These are phyloP conservation scores for Physaria fendleri DNA, from an alignment of 345 rosid genomes.

Conservation along the genomic window DNA sequence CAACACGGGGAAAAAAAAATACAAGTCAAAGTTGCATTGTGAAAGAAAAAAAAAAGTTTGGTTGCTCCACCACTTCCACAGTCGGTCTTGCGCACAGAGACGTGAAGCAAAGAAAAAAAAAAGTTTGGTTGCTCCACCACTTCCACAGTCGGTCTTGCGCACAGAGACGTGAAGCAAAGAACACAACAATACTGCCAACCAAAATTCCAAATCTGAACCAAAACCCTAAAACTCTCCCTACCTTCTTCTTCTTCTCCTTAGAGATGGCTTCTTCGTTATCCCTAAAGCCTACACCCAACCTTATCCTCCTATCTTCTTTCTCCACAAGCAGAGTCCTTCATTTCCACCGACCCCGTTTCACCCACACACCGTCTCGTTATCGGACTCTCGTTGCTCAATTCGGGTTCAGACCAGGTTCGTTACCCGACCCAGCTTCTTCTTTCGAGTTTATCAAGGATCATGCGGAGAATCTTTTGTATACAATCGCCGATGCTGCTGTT, in stretches of 20 bases:
- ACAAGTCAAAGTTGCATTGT: no score
- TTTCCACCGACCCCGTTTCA: conserved; percentile 32
- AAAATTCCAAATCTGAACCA: conserved; percentile 2
- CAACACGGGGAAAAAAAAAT: no score
- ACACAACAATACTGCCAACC: not conserved
- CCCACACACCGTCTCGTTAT: conserved; percentile 35
- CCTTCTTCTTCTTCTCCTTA: not conserved
- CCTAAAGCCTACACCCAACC: conserved; percentile 31
- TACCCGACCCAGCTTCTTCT: conserved; percentile 41
- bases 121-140: conserved; percentile 4
- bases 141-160: not conserved
- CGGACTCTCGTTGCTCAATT: conserved; percentile 50
- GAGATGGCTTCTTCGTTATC: conserved; percentile 34
- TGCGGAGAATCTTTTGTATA: conserved; percentile 52
- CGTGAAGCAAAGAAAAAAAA: not conserved
- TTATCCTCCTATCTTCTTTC: conserved; percentile 32
- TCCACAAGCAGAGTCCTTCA: conserved; percentile 27
- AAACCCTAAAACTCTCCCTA: conserved; percentile 17
- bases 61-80: not conserved
- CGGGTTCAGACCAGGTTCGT: conserved; percentile 43
- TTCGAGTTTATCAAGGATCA: conserved; percentile 38
- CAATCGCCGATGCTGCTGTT: conserved; percentile 82
- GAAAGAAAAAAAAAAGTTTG: not conserved
- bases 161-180: conserved; percentile 7
- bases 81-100: conserved; percentile 11